Evolutionary conservation across 495 filamentous ascomycete species (phyloP).

Genomic region (Friedmanniomyces endolithicus): DNA sequence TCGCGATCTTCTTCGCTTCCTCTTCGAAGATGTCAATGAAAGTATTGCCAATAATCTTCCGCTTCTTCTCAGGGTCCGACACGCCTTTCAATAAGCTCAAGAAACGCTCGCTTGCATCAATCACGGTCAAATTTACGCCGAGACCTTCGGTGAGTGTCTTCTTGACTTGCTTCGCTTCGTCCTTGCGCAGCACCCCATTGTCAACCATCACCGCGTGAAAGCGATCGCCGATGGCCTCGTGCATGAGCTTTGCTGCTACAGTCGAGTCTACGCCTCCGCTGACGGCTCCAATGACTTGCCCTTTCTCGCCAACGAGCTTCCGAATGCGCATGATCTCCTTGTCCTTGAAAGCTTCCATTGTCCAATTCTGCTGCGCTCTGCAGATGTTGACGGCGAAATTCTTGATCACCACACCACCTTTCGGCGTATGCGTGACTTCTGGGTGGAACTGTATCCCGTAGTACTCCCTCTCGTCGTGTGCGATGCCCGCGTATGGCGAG

Average conservation of each 20-base stretch:
- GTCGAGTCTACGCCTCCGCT: constrained; percentile 90
- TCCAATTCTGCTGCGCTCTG: constrained; percentile 60
- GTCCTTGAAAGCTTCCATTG: constrained; percentile 67
- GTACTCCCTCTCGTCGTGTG: constrained; percentile 53
- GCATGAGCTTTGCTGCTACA: constrained; percentile 77
- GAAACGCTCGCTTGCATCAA: constrained; percentile 69
- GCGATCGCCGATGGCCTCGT: constrained; percentile 67
- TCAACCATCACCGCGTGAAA: constrained; percentile 85
- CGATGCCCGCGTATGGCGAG: constrained; percentile 70
- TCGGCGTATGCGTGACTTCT: constrained; percentile 61
- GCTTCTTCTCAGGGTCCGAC: constrained; percentile 67
- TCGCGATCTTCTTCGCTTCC: constrained; percentile 64
- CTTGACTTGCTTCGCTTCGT: constrained; percentile 72
- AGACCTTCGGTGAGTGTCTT: constrained; percentile 62
- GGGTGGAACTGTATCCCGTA: constrained; percentile 83
- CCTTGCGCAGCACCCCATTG: constrained; percentile 75
- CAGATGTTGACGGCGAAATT: constrained; percentile 82
- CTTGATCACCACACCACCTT: constrained; percentile 51
- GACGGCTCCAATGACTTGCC: constrained; percentile 73
- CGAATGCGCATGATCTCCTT: constrained; percentile 67
- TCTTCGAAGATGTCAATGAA: constrained; percentile 85
- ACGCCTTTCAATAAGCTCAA: constrained; percentile 61
- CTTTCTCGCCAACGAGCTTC: constrained; percentile 61
- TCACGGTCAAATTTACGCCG: constrained; percentile 80
- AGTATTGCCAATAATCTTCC: constrained; percentile 77